Evolutionary conservation across 805 yeast genomes (phyloP), one percentile per base, ranked within the genome.

Genomic region (Yarrowia osloensis): DNA sequence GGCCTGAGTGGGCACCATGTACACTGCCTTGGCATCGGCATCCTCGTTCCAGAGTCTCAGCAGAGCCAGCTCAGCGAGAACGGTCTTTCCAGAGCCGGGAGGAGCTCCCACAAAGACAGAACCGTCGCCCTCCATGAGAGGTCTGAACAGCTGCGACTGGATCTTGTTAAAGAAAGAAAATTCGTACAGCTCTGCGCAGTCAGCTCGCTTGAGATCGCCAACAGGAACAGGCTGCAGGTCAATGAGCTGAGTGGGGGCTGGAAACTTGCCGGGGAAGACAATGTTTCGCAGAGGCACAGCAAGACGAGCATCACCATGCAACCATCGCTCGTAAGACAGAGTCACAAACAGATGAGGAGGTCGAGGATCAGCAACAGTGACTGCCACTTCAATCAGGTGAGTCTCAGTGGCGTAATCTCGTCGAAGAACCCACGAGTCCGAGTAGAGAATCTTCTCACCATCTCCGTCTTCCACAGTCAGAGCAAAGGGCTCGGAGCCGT

Each of bases 311-410:
- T 96, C 90, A 67, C 91, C 85, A 69, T 90, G 93, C 4, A 92
- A 77, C 99, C 98, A 95, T 68, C 82, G 85, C 68, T 93, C 96
- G 67, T 96, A 91, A 2, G 89, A 77, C 13, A 93, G 75, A 0
- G 88, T 81, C 4, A 92, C 82, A 75, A 89, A 91, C 70, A 88
- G 86, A 71, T 86, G 87, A 0, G 97, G 97, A 0, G 93, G 89
- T 24, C 82, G 75, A 4, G 79, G 75, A 5, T 84, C 86, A 4
- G 78, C 67, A 0, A 87, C 67, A 0, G 89, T 85, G 3, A 93
- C 84, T 0, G 89, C 82, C 70, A 91, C 86, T 39, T 88, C 91
- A 1, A 91, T 57, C 24, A 82, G 71, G 69, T 87, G 88, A 29
- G 84, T 86, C 31, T 83, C 79, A 13, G 81, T 78, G n/a, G 86